Conservation (phyloP, 1,284 basidiomycete species). For the Pyrrhoderma lamaoense region DNA sequence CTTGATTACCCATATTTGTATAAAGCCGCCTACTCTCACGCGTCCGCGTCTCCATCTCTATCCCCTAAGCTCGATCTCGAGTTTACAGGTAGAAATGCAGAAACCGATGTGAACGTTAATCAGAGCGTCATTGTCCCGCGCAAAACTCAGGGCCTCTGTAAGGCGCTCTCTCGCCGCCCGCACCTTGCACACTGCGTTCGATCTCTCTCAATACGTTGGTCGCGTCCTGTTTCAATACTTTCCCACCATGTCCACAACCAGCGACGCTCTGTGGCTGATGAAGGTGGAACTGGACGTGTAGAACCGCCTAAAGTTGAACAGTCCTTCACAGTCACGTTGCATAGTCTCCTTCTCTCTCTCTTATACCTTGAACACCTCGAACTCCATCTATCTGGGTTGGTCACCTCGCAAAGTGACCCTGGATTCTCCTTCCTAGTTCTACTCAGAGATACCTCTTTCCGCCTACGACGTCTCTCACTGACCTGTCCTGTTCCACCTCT, state of each 20-base stretch:
- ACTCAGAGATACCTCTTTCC: conserved; percentile 26
- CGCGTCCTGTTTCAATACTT: background rate
- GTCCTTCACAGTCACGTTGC: conserved; percentile 20
- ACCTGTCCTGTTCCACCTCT: conserved; percentile 21
- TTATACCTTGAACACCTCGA: conserved; percentile 46
- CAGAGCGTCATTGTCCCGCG: conserved; percentile 32
- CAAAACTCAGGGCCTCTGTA: conserved; percentile 43
- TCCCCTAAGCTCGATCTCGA: too few relatives aligned
- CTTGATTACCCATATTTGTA: background rate
- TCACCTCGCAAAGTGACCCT: conserved; percentile 11
- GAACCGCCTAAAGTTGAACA: background rate
- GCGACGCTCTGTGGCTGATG: background rate
- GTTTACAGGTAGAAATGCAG: too few relatives aligned
- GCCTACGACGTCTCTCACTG: conserved; percentile 43
- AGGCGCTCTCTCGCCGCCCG: conserved; percentile 39
- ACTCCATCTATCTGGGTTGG: conserved; percentile 39
- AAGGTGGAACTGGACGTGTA: conserved; percentile 24
- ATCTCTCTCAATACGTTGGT: conserved; percentile 47
- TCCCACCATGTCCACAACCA: too few relatives aligned
- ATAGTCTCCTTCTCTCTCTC: conserved; percentile 7
- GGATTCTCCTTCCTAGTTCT: conserved; percentile 24
- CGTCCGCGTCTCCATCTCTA: too few relatives aligned
- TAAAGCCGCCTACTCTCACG: too few relatives aligned
- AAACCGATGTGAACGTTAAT: too few relatives aligned
- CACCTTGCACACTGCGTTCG: conserved; percentile 40